Evolutionary conservation across 2,329 filamentous ascomycete genomes (phyloP).

Genomic region (Alternaria sp.): DNA sequence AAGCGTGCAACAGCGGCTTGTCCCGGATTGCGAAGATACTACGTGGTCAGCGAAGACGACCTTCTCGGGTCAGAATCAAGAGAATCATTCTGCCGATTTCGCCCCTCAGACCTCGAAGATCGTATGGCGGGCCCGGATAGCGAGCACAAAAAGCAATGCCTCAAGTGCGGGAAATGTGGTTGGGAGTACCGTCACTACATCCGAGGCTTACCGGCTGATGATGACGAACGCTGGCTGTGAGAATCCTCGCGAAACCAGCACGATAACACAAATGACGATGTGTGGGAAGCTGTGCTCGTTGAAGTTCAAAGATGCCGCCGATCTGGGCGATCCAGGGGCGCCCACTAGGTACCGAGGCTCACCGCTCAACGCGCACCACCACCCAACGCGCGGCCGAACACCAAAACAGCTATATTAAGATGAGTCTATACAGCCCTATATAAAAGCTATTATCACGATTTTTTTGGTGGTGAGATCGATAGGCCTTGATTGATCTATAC

Average conservation of each 20-base stretch:
- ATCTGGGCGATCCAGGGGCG: conserved; percentile 9
- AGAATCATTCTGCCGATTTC: conserved; percentile 6
- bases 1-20: conserved; percentile 5
- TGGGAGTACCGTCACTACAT: conserved; percentile 11
- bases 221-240: conserved; percentile 13
- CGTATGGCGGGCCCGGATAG: background rate
- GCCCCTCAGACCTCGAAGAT: background rate
- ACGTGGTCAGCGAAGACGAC: background rate
- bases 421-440: no score
- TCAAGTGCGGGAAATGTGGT: conserved; percentile 1
- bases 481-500: no score
- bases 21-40: background rate
- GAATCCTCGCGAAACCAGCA: background rate
- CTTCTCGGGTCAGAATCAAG: conserved; percentile 4
- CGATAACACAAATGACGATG: conserved; percentile 8
- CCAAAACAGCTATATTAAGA: no score
- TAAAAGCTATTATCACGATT: no score
- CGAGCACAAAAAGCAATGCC: conserved; percentile 11
- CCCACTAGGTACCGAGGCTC: no score
- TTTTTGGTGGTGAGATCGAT: no score
- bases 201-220: conserved; percentile 7
- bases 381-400: no score
- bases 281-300: conserved; percentile 8
- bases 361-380: no score
- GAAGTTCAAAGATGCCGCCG: conserved; percentile 1